Base-by-base conservation (phyloP, 2,329 filamentous ascomycete species). In the Venturia aucupariae region DNA sequence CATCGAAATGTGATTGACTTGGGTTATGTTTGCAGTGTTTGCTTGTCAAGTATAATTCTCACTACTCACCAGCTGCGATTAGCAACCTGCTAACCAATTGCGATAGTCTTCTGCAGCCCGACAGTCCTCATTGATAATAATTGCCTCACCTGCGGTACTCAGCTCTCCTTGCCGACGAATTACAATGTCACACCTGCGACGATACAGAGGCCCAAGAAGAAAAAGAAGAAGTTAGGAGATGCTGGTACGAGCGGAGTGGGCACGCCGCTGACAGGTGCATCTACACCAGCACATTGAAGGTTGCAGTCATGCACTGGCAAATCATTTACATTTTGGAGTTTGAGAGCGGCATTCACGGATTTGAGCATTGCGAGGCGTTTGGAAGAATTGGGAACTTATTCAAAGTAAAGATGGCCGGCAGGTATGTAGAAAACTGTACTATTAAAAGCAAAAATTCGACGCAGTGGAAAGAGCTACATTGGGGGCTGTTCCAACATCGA, bases 11-110 rank as follows among this genome's bases (percentile, higher is more conserved):
- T 97, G 24, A 88, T 99, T 54, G 91, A 97, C 75, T 86, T 92
- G 1, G 94, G 92, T 10, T 99, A 90, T 73, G 93, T 99, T 44
- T 99, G 94, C 79, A 96, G 90, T 67, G 92, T 99, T 69, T 99
- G 94, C 73, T 80, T 99, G 55, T 96, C 90, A 75, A 99, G 81
- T 84, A 76, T 71, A 79, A 76, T 32, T 32, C 17, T 22, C 41
- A 17, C 27, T 13, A 39, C 35, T 55, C 27, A 38, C 15, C 24
- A 60, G 13, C 30, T 62, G 4, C 10, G 39, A 35, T 51, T 17
- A 32, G 27, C n/a, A 30, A 27, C 22, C 35, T 35, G 19, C 24
- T 44, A 54, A 41, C 35, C 24, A 62, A 22, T 11, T 2, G 35
- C 27, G 24, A 38, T 27, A 65, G 64, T 66, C 30, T 66, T 66